Evolutionary conservation across 75 land plant genomes (phyloP).

Genomic region (Sequoia sempervirens): DNA sequence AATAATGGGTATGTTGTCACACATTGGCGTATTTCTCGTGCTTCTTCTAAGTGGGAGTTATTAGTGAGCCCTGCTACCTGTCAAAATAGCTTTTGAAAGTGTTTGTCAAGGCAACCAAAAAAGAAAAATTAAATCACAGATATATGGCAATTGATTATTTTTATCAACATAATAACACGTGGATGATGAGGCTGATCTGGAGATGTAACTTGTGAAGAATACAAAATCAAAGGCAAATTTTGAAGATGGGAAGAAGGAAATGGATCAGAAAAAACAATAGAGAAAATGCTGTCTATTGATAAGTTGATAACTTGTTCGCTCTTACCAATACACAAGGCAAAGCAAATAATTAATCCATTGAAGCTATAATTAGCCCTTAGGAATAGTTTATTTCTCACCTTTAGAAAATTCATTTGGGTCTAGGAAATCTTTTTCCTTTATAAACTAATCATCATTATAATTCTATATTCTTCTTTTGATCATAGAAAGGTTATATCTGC

Average conservation of each 20-base stretch:
- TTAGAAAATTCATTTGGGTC: not conserved
- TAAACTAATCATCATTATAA: not conserved
- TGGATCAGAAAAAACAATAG: not conserved
- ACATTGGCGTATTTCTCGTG: constrained; percentile 73
- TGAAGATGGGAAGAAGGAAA: not conserved
- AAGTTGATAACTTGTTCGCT: not conserved
- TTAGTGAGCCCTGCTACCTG: constrained; percentile 92
- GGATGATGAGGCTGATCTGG: not conserved
- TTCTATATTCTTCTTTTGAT: too few relatives aligned
- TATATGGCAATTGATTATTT: not conserved
- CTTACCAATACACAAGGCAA: not conserved
- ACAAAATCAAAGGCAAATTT: not conserved
- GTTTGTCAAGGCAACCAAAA: not conserved
- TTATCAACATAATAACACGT: not conserved
- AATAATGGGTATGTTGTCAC: constrained; percentile 46
- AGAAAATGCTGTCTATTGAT: not conserved
- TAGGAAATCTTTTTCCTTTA: not conserved
- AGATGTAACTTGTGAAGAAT: not conserved
- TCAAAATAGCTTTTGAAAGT: not conserved
- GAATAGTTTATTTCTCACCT: not conserved
- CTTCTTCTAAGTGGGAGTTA: constrained; percentile 54
- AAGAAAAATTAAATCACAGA: not conserved
- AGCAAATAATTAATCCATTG: not conserved
- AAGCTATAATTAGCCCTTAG: not conserved
- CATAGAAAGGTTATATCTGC: not conserved